Evolutionary conservation across 768 basidiomycete genomes (phyloP).

Genomic region (Russula lepida): DNA sequence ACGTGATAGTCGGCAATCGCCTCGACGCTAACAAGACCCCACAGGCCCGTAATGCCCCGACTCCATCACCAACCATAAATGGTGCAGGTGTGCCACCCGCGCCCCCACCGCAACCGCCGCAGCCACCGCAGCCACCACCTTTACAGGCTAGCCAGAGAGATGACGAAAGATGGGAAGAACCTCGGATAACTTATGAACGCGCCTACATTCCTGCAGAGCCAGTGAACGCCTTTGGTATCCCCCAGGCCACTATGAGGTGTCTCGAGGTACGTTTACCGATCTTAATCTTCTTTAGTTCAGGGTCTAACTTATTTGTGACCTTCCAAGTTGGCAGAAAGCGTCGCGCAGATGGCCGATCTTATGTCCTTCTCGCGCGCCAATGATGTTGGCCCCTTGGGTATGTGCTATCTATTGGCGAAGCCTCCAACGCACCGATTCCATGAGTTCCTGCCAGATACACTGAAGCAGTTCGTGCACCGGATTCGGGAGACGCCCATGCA

Average conservation of each 20-base stretch:
- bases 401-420: slow-evolving; percentile 27
- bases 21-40: slow-evolving; percentile 31
- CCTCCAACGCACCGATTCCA: neutral
- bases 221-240: slow-evolving; percentile 82
- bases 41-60: slow-evolving; percentile 17
- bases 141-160: slow-evolving; percentile 30
- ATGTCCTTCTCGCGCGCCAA: slow-evolving; percentile 54
- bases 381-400: slow-evolving; percentile 58
- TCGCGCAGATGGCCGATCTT: slow-evolving; percentile 70
- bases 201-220: slow-evolving; percentile 73
- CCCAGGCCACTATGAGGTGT: slow-evolving; percentile 84
- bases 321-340: slow-evolving; percentile 67
- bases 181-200: slow-evolving; percentile 47
- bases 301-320: slow-evolving; percentile 14
- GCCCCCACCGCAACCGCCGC: neutral
- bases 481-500: slow-evolving; percentile 28
- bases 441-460: slow-evolving; percentile 32
- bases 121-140: slow-evolving; percentile 11
- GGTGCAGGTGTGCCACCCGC: slow-evolving; percentile 2
- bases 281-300: neutral
- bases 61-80: slow-evolving; percentile 24
- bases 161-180: slow-evolving; percentile 55
- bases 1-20: slow-evolving; percentile 47
- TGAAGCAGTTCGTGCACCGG: slow-evolving; percentile 33
- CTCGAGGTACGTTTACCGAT: slow-evolving; percentile 48